Conservation (phyloP, 2,329 filamentous ascomycete genomes). For the Beauveria australis region DNA sequence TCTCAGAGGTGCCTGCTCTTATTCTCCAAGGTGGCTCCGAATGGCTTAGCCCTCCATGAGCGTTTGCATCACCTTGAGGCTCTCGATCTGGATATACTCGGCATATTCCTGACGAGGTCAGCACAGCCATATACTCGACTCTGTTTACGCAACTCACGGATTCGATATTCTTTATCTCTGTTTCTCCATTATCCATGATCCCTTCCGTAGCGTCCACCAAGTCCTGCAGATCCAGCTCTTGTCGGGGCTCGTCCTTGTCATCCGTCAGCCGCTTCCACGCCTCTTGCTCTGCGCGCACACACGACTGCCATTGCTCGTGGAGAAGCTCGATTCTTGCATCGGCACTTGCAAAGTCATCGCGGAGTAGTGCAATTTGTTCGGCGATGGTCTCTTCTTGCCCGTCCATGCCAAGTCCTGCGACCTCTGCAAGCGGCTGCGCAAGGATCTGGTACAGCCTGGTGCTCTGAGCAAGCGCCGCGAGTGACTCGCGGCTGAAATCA, state of each 20-base stretch:
- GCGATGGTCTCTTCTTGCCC: constrained; percentile 17
- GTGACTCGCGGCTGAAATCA: neutral
- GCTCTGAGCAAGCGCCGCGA: neutral
- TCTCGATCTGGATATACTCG: constrained; percentile 19
- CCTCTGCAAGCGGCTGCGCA: neutral
- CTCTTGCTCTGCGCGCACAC: constrained; percentile 1
- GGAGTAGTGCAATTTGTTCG: constrained; percentile 19
- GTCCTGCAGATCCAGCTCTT: neutral
- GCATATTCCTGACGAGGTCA: constrained; percentile 20
- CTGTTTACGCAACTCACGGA: constrained; percentile 14
- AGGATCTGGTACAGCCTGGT: neutral
- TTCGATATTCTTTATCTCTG: constrained; percentile 22
- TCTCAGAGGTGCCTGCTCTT: too few species aligned
- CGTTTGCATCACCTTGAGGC: constrained; percentile 13
- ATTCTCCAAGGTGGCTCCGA: too few species aligned
- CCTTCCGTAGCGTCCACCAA: neutral
- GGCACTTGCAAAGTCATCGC: constrained; percentile 14
- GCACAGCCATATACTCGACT: fast-evolving
- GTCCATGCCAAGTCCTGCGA: neutral
- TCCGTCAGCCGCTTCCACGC: constrained; percentile 3
- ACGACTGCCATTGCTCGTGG: constrained; percentile 1
- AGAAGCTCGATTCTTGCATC: neutral
- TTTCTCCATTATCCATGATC: constrained; percentile 14
- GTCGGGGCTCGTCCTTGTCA: neutral
- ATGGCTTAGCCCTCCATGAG: constrained; percentile 6